These are phyloP conservation scores for Mucor velutinosus DNA, from an alignment of 371 early-diverging fungal species.

Conservation along the genomic window DNA sequence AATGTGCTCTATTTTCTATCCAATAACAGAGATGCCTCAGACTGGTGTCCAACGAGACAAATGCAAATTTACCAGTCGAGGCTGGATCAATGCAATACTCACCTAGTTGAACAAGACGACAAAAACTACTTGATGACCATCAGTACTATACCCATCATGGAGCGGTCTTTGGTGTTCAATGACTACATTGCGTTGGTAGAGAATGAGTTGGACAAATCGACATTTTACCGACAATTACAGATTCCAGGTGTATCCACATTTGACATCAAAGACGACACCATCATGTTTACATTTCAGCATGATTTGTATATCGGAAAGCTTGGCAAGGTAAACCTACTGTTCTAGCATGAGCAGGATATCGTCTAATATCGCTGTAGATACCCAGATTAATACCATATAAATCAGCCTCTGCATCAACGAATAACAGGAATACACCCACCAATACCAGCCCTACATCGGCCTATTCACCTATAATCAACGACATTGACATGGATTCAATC, in stretches of 20 bases:
- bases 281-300: constrained; percentile 12
- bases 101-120: neutral
- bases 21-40: constrained; percentile 38
- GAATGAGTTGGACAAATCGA: neutral
- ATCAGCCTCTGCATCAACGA: neutral
- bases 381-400: constrained; percentile 15
- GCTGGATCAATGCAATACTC: constrained; percentile 13
- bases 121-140: neutral
- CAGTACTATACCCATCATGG: constrained; percentile 2
- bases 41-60: constrained; percentile 19
- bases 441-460: neutral
- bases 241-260: constrained; percentile 11
- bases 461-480: neutral
- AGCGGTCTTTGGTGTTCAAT: constrained; percentile 8
- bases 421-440: neutral
- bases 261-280: constrained; percentile 2
- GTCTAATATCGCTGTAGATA: neutral
- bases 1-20: constrained; percentile 62
- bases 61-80: constrained; percentile 31
- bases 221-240: neutral
- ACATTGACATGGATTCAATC: neutral
- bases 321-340: constrained; percentile 7
- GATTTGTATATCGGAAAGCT: constrained; percentile 12
- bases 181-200: constrained; percentile 14
- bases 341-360: neutral